Percentiles rank a stretch among this genome's conserved stretches.
Evolutionary conservation across 2,329 filamentous ascomycete species (phyloP).

Genomic region (Byssothecium circinans): DNA sequence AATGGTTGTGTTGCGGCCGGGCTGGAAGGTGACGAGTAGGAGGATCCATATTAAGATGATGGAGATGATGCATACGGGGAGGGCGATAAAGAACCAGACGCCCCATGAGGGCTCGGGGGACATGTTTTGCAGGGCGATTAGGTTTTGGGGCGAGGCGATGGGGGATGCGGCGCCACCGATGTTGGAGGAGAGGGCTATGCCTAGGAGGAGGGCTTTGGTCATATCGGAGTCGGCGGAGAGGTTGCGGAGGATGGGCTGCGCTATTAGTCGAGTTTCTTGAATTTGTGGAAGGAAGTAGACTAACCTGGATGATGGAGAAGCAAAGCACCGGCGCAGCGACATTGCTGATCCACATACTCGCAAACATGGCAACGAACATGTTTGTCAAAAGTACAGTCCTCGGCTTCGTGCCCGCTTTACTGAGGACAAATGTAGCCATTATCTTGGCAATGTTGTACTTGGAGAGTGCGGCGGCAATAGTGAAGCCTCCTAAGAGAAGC

Average conservation of each 20-base stretch:
- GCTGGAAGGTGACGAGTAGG: constrained; percentile 81
- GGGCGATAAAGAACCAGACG: constrained; percentile 93
- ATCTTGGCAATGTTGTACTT: constrained; percentile 98
- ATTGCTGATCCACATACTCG: constrained; percentile 99
- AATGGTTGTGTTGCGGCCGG: constrained; percentile 82
- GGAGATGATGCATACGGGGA: constrained; percentile 88
- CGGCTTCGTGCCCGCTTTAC: constrained; percentile 91
- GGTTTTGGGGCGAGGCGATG: constrained; percentile 96
- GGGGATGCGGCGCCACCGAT: constrained; percentile 95
- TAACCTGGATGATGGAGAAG: constrained; percentile 92
- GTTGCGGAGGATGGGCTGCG: constrained; percentile 91
- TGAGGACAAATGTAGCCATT: constrained; percentile 92
- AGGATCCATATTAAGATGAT: constrained; percentile 88
- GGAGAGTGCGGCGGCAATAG: constrained; percentile 88
- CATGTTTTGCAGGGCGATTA: constrained; percentile 97
- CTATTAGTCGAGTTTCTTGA: constrained; percentile 6
- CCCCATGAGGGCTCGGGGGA: constrained; percentile 87
- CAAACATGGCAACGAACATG: constrained; percentile 97
- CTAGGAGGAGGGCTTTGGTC: constrained; percentile 92
- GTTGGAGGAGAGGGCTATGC: constrained; percentile 92
- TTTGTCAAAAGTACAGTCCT: constrained; percentile 90
- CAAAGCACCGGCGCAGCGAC: constrained; percentile 95
- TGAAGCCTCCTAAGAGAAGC: constrained; percentile 94
- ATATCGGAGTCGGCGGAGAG: constrained; percentile 87
- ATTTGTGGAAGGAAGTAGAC: constrained; percentile 13